These are phyloP conservation scores for Yamadazyma ubonensis DNA, from an alignment of 805 yeast species.

Conservation along the genomic window DNA sequence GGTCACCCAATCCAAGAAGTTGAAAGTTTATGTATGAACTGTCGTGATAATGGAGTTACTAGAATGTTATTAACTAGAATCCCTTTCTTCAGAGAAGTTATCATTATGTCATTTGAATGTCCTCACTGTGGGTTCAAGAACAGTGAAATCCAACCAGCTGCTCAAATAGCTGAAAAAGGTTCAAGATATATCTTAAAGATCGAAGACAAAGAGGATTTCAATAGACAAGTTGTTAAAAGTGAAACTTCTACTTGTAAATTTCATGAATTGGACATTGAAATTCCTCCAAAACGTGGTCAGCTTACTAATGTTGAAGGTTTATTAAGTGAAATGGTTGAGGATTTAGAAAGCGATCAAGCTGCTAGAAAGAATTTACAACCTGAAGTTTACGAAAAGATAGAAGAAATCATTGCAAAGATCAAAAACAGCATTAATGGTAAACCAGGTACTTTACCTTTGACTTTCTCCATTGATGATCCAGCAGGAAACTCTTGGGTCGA, in stretches of 20 bases:
- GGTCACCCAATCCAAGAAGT: slow-evolving; percentile 96
- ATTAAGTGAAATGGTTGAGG: slow-evolving; percentile 77
- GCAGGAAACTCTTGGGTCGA: slow-evolving; percentile 98
- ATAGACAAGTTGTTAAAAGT: slow-evolving; percentile 88
- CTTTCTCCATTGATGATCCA: slow-evolving; percentile 84
- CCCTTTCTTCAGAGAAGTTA: slow-evolving; percentile 88
- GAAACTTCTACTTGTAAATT: slow-evolving; percentile 82
- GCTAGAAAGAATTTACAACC: slow-evolving; percentile 74
- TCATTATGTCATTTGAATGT: slow-evolving; percentile 92
- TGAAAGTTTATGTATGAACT: slow-evolving; percentile 94
- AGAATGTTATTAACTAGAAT: slow-evolving; percentile 80
- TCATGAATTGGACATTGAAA: slow-evolving; percentile 83
- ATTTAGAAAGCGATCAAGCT: slow-evolving; percentile 77
- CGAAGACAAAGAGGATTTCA: slow-evolving; percentile 70
- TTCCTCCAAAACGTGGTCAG: slow-evolving; percentile 94
- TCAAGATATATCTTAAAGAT: slow-evolving; percentile 66
- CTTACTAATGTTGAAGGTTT: slow-evolving; percentile 91
- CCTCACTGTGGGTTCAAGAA: slow-evolving; percentile 92
- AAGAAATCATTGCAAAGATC: slow-evolving; percentile 62
- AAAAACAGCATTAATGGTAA: slow-evolving; percentile 62
- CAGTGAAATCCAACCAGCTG: slow-evolving; percentile 95
- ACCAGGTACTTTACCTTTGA: slow-evolving; percentile 68
- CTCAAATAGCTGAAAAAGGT: slow-evolving; percentile 87
- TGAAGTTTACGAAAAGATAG: slow-evolving; percentile 72
- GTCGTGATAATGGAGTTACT: slow-evolving; percentile 83